Conservation (phyloP, 768 basidiomycete genomes). For the Tulasnella sp. region DNA sequence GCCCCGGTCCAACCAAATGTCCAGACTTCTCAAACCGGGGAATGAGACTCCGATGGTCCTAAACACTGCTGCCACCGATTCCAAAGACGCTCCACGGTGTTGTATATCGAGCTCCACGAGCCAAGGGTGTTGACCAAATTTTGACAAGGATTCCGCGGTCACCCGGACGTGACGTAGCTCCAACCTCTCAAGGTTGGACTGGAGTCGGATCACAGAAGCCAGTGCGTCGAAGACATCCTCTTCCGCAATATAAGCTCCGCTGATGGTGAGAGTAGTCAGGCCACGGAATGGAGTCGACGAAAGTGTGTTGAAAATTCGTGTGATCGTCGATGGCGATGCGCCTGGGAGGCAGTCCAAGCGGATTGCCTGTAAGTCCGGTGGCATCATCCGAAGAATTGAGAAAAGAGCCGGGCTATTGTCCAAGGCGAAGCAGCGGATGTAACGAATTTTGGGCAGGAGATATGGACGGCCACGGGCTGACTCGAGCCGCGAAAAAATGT, state of each 20-base stretch:
- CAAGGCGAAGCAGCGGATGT: neutral
- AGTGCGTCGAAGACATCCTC: neutral
- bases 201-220: neutral
- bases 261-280: neutral
- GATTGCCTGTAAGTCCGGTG: neutral
- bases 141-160: neutral
- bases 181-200: neutral
- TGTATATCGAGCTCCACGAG: neutral
- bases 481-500: neutral
- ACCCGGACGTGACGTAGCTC: neutral
- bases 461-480: neutral
- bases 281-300: neutral
- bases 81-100: neutral
- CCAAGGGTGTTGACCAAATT: neutral
- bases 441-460: neutral
- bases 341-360: neutral
- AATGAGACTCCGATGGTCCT: neutral
- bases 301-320: neutral
- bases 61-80: neutral
- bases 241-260: neutral
- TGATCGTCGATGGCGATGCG: neutral
- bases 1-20: neutral
- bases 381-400: neutral
- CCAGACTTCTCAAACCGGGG: neutral
- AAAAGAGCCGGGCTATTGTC: neutral